Conservation (phyloP, 139 green algal genomes). For the Closterium sp. region DNA sequence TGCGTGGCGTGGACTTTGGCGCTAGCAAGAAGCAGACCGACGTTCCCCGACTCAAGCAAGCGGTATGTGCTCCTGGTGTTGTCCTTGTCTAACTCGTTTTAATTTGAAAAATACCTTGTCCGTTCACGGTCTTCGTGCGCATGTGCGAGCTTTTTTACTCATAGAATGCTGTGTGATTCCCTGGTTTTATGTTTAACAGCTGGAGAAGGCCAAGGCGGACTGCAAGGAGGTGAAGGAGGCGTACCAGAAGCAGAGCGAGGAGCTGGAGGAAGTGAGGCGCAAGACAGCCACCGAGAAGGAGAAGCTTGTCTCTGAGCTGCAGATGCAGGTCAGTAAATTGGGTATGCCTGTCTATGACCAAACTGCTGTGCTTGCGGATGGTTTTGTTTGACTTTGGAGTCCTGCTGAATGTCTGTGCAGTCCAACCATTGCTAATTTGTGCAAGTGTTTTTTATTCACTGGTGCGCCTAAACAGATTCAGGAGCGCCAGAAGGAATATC, state of each 20-base stretch:
- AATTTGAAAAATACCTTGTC: too few relatives aligned
- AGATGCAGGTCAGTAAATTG: not conserved
- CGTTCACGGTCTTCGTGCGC: not conserved
- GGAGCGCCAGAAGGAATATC: not conserved
- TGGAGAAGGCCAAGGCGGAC: not conserved
- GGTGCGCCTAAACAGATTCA: not conserved
- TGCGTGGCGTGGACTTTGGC: slow-evolving; percentile 86
- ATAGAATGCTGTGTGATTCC: not conserved
- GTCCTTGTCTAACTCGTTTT: not conserved
- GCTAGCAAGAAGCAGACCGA: slow-evolving; percentile 45
- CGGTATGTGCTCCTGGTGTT: slow-evolving; percentile 16
- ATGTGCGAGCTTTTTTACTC: not conserved
- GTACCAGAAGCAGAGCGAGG: not conserved
- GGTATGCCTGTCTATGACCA: too few relatives aligned
- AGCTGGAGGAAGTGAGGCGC: not conserved
- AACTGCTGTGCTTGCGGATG: not conserved
- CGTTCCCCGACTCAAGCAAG: slow-evolving; percentile 34
- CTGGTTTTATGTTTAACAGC: not conserved
- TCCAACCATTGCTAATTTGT: not conserved
- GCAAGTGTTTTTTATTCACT: not conserved
- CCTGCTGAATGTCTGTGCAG: not conserved
- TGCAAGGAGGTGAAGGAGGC: not conserved
- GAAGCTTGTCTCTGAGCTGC: not conserved
- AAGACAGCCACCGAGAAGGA: not conserved
- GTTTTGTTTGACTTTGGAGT: not conserved